These are phyloP conservation scores for Dioszegia aurantiaca DNA, from an alignment of 768 basidiomycete species.

Conservation along the genomic window DNA sequence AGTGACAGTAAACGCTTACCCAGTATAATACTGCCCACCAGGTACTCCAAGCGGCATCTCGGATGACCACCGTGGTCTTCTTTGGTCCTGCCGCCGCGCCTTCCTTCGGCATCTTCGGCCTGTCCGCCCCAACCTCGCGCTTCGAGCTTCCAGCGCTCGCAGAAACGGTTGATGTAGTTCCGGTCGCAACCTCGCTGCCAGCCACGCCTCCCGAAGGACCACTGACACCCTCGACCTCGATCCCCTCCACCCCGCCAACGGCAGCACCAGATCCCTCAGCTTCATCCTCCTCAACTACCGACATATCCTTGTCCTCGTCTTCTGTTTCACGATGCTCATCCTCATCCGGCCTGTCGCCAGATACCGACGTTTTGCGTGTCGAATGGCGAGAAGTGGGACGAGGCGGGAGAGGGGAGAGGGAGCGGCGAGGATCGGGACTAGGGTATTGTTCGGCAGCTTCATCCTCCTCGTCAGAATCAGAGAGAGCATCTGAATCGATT, in stretches of 20 bases:
- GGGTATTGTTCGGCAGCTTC: conserved; percentile 24
- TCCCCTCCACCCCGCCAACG: too few relatives aligned
- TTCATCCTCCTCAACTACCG: conserved; percentile 2
- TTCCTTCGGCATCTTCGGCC: conserved; percentile 1
- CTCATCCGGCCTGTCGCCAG: conserved; percentile 20
- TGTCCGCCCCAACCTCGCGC: conserved; percentile 9
- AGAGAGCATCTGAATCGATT: conserved; percentile 33
- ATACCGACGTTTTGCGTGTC: conserved; percentile 15
- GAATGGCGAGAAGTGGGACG: neutral
- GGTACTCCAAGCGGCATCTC: conserved; percentile 64
- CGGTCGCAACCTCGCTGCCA: neutral
- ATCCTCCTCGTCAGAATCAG: conserved; percentile 49
- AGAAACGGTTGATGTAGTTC: neutral
- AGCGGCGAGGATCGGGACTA: neutral
- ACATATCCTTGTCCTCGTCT: conserved; percentile 5
- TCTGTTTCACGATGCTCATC: conserved; percentile 18
- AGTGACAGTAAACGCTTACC: conserved; percentile 55
- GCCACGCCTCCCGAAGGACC: neutral
- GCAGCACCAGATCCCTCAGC: neutral
- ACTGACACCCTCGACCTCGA: too few relatives aligned
- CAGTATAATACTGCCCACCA: conserved; percentile 73
- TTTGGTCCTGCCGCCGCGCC: conserved; percentile 54
- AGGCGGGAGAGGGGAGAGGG: conserved; percentile 3
- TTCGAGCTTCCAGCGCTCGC: neutral
- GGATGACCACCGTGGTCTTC: conserved; percentile 60